Base-by-base conservation (phyloP, 208 protist genomes). In the Crithidia fasciculata region DNA sequence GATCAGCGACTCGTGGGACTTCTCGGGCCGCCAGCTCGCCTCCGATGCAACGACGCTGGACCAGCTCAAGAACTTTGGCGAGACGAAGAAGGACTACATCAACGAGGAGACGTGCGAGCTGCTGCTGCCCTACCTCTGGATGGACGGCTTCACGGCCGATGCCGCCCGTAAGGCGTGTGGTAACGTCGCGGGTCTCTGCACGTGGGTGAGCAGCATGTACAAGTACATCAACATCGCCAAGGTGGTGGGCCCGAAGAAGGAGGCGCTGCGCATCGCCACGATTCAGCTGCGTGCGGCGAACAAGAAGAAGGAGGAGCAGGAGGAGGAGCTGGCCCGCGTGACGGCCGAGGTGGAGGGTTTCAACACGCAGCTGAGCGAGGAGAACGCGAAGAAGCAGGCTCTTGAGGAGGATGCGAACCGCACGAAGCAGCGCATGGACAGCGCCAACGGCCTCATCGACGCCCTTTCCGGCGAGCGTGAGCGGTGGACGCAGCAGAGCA, bases 61-160 rank as follows among this genome's bases (percentile, higher is more conserved):
- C 36, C 70, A 85, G 57, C 82, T 96, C 43, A 90, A 93, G 68
- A 83, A 87, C 53, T 94, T 97, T 72, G 90, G 91, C 67, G 73
- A 93, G 65, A 91, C 86, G 40, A 91, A 95, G 76, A 97, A 96
- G 83, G 98, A 99, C 81, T 80, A 89, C 64, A 99, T 99, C 84
- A 99, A 99, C 78, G 98, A 99, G 78, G 98, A 99, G 85, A 99
- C 92, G 63, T 98, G 98, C 80, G 99, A 99, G 86, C 84, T 99
- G 55, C 86, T 99, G 9, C 76, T 98, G 80, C 98, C 98, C 18
- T 99, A 99, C 83, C 69, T 99, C 36, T 92, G 87, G 74, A 97
- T 98, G 84, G 85, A 91, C 15, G 96, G 98, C 81, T 99, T 99
- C 85, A 99, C 84, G 19, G 73, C 79, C 55, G 97, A 99, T 53